Percentiles rank a stretch among this genome's conserved stretches.
Conservation (phyloP, 352 stramenopile species). For the Phytophthora constricta region DNA sequence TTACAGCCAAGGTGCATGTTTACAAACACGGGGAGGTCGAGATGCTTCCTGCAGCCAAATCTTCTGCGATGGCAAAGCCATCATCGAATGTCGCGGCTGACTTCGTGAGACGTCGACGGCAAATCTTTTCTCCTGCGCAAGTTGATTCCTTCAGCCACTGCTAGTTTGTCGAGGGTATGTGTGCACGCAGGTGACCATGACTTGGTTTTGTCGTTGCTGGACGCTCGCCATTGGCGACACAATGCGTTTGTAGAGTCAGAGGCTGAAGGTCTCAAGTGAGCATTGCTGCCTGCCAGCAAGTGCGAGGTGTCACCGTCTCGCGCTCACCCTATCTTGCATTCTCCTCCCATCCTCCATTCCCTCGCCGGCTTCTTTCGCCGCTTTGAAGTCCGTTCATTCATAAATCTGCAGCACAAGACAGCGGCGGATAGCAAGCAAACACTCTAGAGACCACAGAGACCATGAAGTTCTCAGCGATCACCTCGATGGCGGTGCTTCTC, state of each 20-base stretch:
- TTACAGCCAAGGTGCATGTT: too few relatives aligned
- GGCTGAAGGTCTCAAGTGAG: background rate
- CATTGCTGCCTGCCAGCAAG: background rate
- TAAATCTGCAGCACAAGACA: constrained; percentile 21
- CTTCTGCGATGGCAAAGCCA: background rate
- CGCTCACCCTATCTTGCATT: constrained; percentile 23
- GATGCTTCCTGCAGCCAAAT: background rate
- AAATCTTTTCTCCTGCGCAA: constrained; percentile 1
- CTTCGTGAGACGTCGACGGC: background rate
- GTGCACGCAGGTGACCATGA: background rate
- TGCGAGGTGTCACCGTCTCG: constrained; percentile 8
- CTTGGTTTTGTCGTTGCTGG: too few relatives aligned
- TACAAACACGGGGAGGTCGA: too few relatives aligned
- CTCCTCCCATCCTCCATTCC: constrained; percentile 18
- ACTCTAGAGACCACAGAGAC: too few relatives aligned
- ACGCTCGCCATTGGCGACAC: too few relatives aligned
- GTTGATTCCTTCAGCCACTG: background rate
- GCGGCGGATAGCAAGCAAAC: background rate
- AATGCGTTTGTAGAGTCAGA: too few relatives aligned
- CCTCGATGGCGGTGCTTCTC: constrained; percentile 19
- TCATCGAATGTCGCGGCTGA: background rate
- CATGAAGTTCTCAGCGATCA: constrained; percentile 25
- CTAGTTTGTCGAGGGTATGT: background rate
- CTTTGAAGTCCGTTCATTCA: constrained; percentile 19
- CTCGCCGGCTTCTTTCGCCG: constrained; percentile 15